Conservation (phyloP, 352 stramenopile genomes). For the Phytophthora aleatoria region DNA sequence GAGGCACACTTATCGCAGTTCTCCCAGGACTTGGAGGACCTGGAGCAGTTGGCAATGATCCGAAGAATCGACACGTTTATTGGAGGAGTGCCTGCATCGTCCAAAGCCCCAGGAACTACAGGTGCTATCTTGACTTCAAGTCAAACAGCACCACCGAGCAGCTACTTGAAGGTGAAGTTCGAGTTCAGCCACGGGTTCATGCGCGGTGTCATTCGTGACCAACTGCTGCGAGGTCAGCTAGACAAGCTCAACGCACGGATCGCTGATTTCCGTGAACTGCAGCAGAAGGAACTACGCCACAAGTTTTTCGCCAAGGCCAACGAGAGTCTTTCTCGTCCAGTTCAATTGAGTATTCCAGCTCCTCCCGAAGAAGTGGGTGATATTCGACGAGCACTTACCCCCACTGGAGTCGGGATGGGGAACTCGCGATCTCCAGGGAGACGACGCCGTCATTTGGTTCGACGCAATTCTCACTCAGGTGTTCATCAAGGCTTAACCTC, state of each 20-base stretch:
- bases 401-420: slow-evolving; percentile 28
- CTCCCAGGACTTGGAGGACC: slow-evolving; percentile 65
- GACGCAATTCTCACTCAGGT: slow-evolving; percentile 38
- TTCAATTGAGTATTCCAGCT: slow-evolving; percentile 39
- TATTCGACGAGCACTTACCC: slow-evolving; percentile 40
- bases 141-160: slow-evolving; percentile 31
- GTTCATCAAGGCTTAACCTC: slow-evolving; percentile 9
- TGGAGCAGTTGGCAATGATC: slow-evolving; percentile 80
- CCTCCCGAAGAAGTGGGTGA: slow-evolving; percentile 5
- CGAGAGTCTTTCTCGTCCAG: slow-evolving; percentile 49
- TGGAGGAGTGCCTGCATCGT: slow-evolving; percentile 51
- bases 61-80: slow-evolving; percentile 80
- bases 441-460: slow-evolving; percentile 2
- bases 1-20: slow-evolving; percentile 72
- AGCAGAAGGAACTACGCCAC: slow-evolving; percentile 77
- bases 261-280: slow-evolving; percentile 70
- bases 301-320: slow-evolving; percentile 81
- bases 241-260: slow-evolving; percentile 82
- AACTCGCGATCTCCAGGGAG: slow-evolving; percentile 23
- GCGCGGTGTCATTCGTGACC: slow-evolving; percentile 78
- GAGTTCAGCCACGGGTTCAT: slow-evolving; percentile 89
- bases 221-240: slow-evolving; percentile 82
- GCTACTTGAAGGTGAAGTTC: slow-evolving; percentile 76
- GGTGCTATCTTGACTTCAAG: slow-evolving; percentile 15
- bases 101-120: slow-evolving; percentile 20